Conservation (phyloP, 495 filamentous ascomycete species). For the Hyaloscypha finlandica region DNA sequence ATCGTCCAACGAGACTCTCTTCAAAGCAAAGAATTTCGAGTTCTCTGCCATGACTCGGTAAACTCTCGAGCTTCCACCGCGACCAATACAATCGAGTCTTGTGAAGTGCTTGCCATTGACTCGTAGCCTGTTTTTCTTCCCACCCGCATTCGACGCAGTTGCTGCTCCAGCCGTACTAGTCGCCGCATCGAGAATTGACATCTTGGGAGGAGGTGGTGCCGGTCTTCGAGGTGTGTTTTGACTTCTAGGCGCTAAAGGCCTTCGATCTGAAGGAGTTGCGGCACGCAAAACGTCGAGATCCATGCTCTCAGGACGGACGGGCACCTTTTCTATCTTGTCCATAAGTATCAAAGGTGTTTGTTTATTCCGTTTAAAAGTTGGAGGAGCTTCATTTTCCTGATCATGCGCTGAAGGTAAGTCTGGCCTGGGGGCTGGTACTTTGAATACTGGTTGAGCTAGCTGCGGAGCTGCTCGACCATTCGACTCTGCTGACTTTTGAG, state of each 20-base stretch:
- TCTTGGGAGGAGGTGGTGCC: conserved; percentile 89
- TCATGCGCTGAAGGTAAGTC: conserved; percentile 62
- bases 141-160: conserved; percentile 52
- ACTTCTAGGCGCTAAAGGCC: conserved; percentile 69
- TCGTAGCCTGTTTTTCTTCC: conserved; percentile 75
- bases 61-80: conserved; percentile 89
- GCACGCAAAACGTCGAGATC: conserved; percentile 31
- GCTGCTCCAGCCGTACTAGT: conserved; percentile 75
- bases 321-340: conserved; percentile 60
- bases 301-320: conserved; percentile 42
- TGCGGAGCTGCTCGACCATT: conserved; percentile 36
- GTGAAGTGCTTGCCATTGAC: conserved; percentile 93
- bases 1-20: conserved; percentile 87
- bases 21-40: conserved; percentile 89
- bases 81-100: conserved; percentile 83
- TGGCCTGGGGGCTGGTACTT: conserved; percentile 60
- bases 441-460: conserved; percentile 61
- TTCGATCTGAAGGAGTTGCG: conserved; percentile 58
- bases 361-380: conserved; percentile 72
- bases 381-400: conserved; percentile 81
- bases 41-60: conserved; percentile 98
- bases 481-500: conserved; percentile 14
- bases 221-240: conserved; percentile 81
- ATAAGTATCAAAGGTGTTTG: conserved; percentile 55
- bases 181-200: conserved; percentile 90